Evolutionary conservation across 176 grass and related monocot species (phyloP), one percentile per base, ranked within the genome.

Genomic region (Bromus sterilis): DNA sequence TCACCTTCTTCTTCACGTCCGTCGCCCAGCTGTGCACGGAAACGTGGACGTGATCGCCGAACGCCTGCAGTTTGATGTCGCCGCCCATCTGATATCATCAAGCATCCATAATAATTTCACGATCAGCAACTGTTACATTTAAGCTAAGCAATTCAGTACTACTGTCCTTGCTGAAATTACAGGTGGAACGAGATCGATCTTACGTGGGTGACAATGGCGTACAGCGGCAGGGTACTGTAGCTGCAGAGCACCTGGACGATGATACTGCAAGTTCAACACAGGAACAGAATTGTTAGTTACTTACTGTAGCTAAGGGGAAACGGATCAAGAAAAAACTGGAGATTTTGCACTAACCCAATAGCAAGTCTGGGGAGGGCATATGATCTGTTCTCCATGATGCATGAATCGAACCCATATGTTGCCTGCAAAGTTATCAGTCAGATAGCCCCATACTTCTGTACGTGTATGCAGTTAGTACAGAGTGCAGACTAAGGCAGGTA

Each of bases 371-470:
- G 86, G 40, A 94, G 57, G 64, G 88, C 24, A 79, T 89, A 94
- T 25, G 56, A 76, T 46, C 81, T 75, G 49, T 71, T 80, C 75
- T 89, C 92, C 86, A 91, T 91, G 42, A 94, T 94, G 78, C 89
- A 94, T 21, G 92, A 94, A 55, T 88, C n/a, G 40, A 94, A 86
- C 44, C 89, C 92, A 78, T 86, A 94, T 33, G 89, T 89, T 44
- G 63, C 87, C 92, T 94, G 79, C 4, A 61, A 63, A 61, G 4
- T 28, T 37, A 79, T 24, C 23, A 16, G 48, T 55, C 49, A 34
- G 25, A 76, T 76, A 76, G 41, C 43, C 29, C 32, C 41, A 23
- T 21, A 1, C 13, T 40, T 67, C 48, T 77, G 1, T 62, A 28
- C 16, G 37, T 76, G 2, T 29, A 39, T 11, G 58, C 9, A 39